Percentiles rank a stretch among this genome's conserved stretches.
phyloP scores from a whole-genome alignment of 139 green algal species.

The Nannochloris sp. region DNA sequence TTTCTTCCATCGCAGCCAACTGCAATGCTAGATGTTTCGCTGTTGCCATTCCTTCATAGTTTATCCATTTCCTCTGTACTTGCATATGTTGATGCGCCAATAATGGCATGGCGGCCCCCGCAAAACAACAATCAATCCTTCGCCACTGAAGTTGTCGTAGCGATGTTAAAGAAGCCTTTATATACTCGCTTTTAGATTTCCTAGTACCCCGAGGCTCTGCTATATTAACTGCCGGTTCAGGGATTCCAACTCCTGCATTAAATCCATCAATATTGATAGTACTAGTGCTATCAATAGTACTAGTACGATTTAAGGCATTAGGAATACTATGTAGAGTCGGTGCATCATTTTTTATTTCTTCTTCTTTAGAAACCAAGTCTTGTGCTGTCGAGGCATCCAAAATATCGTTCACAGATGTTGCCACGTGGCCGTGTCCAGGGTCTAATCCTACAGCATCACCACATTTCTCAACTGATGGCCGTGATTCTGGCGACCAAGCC shows the following conservation, averaged over 20 bases:
- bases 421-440: not conserved
- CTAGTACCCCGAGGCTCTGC: too few relatives aligned
- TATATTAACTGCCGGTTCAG: too few relatives aligned
- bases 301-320: too few relatives aligned
- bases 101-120: constrained; percentile 18
- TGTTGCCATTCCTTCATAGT: constrained; percentile 52
- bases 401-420: not conserved
- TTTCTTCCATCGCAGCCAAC: constrained; percentile 41
- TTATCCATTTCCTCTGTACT: constrained; percentile 59
- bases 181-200: too few relatives aligned
- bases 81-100: constrained; percentile 44
- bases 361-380: not conserved
- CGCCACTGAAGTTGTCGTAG: constrained; percentile 65
- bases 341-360: too few relatives aligned
- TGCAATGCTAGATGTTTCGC: constrained; percentile 49
- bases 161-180: too few relatives aligned
- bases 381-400: not conserved
- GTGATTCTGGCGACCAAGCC: constrained; percentile 8
- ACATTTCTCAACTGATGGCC: not conserved
- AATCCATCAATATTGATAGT: not conserved
- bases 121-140: constrained; percentile 67
- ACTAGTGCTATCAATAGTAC: too few relatives aligned
- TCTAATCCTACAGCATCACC: not conserved
- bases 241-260: not conserved
- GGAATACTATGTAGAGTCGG: too few relatives aligned